These are phyloP conservation scores for Eucalyptus camaldulensis DNA, from an alignment of 345 rosid genomes.

Conservation along the genomic window DNA sequence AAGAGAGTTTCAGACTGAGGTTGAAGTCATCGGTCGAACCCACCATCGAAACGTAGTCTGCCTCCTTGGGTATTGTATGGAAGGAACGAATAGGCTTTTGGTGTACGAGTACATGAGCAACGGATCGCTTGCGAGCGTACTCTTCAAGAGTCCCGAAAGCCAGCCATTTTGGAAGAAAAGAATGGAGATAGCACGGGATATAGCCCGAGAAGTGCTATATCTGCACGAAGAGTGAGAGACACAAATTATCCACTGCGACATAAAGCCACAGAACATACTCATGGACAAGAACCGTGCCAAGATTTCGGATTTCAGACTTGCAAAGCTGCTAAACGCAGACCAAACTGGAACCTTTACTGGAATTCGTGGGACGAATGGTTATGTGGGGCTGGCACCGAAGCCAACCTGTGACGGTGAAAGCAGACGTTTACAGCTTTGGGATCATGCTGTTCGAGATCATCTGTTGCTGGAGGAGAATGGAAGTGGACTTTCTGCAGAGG, in stretches of 20 bases:
- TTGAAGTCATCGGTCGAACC: slow-evolving; percentile 6
- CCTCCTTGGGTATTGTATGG: slow-evolving; percentile 4
- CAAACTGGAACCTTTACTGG: slow-evolving; percentile 6
- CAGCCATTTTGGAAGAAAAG: not conserved
- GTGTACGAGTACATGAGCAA: slow-evolving; percentile 17
- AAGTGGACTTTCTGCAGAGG: not conserved
- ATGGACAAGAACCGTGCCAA: slow-evolving; percentile 1
- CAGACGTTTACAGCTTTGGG: slow-evolving; percentile 17
- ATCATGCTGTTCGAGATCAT: slow-evolving; percentile 8
- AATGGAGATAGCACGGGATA: not conserved
- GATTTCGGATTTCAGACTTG: slow-evolving; percentile 6
- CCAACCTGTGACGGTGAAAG: slow-evolving; percentile 7
- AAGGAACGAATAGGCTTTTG: slow-evolving; percentile 5
- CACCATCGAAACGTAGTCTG: slow-evolving; percentile 12
- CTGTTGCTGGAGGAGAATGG: not conserved
- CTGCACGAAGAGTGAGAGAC: slow-evolving; percentile 8
- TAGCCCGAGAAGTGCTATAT: slow-evolving; percentile 1
- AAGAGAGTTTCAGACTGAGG: slow-evolving; percentile 8
- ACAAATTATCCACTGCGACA: slow-evolving; percentile 14
- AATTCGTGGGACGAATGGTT: slow-evolving; percentile 8
- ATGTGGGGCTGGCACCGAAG: slow-evolving; percentile 11
- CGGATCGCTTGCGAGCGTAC: slow-evolving; percentile 4
- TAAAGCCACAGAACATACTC: slow-evolving; percentile 13
- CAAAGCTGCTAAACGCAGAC: slow-evolving; percentile 3
- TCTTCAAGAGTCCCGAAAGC: not conserved